These are phyloP conservation scores for Pelargonium nanum DNA, from an alignment of 345 rosid species.

Conservation along the genomic window DNA sequence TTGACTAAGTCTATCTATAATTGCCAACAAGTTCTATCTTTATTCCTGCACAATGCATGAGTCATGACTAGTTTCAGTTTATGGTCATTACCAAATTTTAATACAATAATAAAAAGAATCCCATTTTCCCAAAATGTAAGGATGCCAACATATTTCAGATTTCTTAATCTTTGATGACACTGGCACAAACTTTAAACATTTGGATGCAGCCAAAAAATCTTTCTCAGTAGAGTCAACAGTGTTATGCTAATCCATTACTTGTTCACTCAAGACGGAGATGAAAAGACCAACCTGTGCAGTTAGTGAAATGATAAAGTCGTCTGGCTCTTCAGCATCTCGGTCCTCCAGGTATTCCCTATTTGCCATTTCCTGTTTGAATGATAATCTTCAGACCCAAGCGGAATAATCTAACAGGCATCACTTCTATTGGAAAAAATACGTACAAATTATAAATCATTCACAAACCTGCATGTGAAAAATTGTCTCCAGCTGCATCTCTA, in stretches of 20 bases:
- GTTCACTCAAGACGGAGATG: neutral
- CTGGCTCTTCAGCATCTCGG: slow-evolving; percentile 97
- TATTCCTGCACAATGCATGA: no score
- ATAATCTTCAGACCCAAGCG: slow-evolving; percentile 7
- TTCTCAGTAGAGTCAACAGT: neutral
- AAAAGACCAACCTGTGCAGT: slow-evolving; percentile 63
- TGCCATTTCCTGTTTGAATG: slow-evolving; percentile 67
- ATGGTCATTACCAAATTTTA: neutral
- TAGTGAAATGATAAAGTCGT: slow-evolving; percentile 81
- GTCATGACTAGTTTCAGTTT: no score
- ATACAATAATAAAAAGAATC: neutral
- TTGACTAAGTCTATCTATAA: no score
- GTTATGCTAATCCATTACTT: neutral
- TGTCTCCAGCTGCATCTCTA: slow-evolving; percentile 96
- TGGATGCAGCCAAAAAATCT: neutral
- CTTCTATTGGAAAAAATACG: neutral
- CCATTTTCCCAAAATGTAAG: neutral
- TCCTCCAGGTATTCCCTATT: slow-evolving; percentile 83
- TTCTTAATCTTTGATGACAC: slow-evolving; percentile 1
- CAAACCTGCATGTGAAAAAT: slow-evolving; percentile 87
- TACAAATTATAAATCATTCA: slow-evolving; percentile 10
- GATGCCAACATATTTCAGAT: neutral
- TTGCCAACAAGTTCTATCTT: no score
- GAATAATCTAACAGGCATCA: neutral
- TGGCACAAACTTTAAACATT: neutral